A percentile compares a stretch with the other conserved stretches of the same genome.
phyloP scores from a whole-genome alignment of 441 rosid genomes.

The Populus trichocarpa region DNA sequence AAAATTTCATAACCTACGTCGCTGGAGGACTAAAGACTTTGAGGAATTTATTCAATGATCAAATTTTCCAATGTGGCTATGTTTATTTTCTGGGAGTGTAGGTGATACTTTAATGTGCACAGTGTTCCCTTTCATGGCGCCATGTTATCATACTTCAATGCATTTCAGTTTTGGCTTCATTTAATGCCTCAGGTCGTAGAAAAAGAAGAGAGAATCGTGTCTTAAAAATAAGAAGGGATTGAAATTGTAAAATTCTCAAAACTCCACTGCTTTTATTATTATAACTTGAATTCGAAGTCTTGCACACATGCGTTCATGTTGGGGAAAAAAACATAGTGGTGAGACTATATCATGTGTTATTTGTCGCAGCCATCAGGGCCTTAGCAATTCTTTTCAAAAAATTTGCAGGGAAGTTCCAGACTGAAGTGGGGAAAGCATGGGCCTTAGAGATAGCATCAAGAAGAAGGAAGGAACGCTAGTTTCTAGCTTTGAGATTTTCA shows the following conservation, averaged over 20 bases:
- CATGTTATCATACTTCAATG: neutral
- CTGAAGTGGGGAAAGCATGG: slow-evolving; percentile 92
- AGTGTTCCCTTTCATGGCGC: neutral
- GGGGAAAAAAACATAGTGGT: too few relatives aligned
- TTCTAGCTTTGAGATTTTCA: neutral
- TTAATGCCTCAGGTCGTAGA: too few relatives aligned
- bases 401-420: slow-evolving; percentile 83
- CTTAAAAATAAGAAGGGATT: neutral
- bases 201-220: too few relatives aligned
- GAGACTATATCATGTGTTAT: too few relatives aligned
- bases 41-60: neutral
- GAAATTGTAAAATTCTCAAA: neutral
- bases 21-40: neutral
- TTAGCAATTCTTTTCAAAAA: neutral
- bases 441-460: slow-evolving; percentile 79
- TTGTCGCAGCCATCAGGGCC: neutral
- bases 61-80: neutral
- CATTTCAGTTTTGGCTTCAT: too few relatives aligned
- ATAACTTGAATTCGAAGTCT: neutral
- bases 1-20: neutral
- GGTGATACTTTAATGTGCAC: neutral
- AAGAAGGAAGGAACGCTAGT: slow-evolving; percentile 37
- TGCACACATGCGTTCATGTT: too few relatives aligned
- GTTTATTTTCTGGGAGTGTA: neutral
- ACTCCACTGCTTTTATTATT: neutral